Evolutionary conservation across 768 basidiomycete genomes (phyloP), one percentile per base, ranked within the genome.

Genomic region (Sarcodon sp.): DNA sequence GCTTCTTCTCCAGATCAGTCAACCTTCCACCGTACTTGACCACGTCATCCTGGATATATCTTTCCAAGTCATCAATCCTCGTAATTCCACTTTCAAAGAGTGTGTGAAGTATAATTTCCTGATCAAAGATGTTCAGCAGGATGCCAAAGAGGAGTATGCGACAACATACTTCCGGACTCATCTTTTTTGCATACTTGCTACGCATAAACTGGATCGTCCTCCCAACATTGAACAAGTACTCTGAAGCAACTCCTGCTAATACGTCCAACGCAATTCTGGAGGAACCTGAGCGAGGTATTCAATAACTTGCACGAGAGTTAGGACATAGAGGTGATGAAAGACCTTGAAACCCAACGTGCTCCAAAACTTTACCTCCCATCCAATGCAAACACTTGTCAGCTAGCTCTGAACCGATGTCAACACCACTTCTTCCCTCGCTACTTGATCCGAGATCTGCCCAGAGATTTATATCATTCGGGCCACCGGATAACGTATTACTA

Each of bases 311-410:
- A 13, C 8, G 39, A 18, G 2, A 13, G 5, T 13, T 8, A 27
- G 21, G 16, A 47, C 4, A 9, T 43, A 6, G 15, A 46, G 4
- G 35, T 43, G n/a, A 7, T 47, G 49, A 64, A 79, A 49, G 49
- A 85, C 91, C 88, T 71, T 96, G 93, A 58, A 96, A 96, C 2
- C 92, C 92, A 44, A 75, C 72, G 68, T 96, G 93, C 55, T 94
- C 90, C 56, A 96, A 58, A 45, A 94, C 71, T 66, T 87, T 90
- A 47, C 67, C 66, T 18, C 75, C 69, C 73, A 78, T 76, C 87
- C 81, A 89, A 54, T 71, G 68, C 57, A 83, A 58, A 65, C 83
- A 92, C 48, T 78, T 72, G 39, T 66, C 63, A 7, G 82, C 79
- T 50, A 71, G 79, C 49, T 69, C 64, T 50, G 72, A 72, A 1